phyloP scores from a whole-genome alignment of 129 eudicot species.

The Flaveria brownii region DNA sequence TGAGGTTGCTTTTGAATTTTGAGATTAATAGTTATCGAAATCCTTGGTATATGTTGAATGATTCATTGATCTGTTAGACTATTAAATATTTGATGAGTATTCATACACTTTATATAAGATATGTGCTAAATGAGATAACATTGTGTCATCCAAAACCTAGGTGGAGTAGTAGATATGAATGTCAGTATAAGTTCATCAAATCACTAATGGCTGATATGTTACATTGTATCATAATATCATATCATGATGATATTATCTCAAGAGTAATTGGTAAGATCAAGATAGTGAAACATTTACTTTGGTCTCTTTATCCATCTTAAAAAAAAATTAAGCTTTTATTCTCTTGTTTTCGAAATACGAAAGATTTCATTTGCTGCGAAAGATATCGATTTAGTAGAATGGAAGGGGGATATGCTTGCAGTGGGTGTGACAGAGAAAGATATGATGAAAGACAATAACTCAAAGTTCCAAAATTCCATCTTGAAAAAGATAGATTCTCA shows the following conservation, averaged over 20 bases:
- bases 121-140: slow-evolving; percentile 7
- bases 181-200: neutral
- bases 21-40: neutral
- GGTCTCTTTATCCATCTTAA: neutral
- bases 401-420: slow-evolving; percentile 97
- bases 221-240: neutral
- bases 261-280: neutral
- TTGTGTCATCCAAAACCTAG: neutral
- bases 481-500: slow-evolving; percentile 67
- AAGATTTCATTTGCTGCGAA: slow-evolving; percentile 79
- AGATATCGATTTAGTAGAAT: slow-evolving; percentile 74
- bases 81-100: neutral
- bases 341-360: slow-evolving; percentile 16
- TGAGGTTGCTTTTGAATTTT: neutral
- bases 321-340: slow-evolving; percentile 5
- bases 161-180: neutral
- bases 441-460: slow-evolving; percentile 58
- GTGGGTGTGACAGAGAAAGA: slow-evolving; percentile 91
- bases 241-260: neutral
- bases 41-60: slow-evolving; percentile 6
- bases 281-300: neutral
- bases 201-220: neutral
- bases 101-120: neutral
- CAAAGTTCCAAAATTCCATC: slow-evolving; percentile 72
- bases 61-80: neutral